phyloP scores from a whole-genome alignment of 148 eudicot species.

The Diospyros lotus region DNA sequence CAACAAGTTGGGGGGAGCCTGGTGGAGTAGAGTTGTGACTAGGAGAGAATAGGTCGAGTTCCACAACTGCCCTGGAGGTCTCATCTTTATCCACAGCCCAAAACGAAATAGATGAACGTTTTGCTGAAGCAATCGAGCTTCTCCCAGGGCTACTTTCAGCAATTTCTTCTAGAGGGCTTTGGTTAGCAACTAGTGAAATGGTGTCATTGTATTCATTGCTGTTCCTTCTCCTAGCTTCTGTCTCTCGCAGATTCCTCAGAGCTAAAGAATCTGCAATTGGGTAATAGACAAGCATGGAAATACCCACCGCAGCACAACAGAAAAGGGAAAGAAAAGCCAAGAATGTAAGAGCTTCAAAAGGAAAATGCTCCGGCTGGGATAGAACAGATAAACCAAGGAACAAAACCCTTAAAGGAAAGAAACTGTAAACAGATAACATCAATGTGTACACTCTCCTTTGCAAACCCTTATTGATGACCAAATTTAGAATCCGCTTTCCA shows the following conservation, averaged over 20 bases:
- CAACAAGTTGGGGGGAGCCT: slow-evolving; percentile 37
- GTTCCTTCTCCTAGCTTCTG: slow-evolving; percentile 51
- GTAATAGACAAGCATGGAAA: slow-evolving; percentile 71
- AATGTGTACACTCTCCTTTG: slow-evolving; percentile 78
- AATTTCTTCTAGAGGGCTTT: slow-evolving; percentile 44
- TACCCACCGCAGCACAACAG: slow-evolving; percentile 58
- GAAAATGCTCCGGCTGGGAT: slow-evolving; percentile 45
- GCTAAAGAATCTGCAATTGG: slow-evolving; percentile 90
- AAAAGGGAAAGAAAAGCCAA: slow-evolving; percentile 74
- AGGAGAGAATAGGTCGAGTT: slow-evolving; percentile 59
- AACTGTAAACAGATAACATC: slow-evolving; percentile 50
- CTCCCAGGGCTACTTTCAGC: slow-evolving; percentile 42
- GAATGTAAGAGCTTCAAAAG: slow-evolving; percentile 71
- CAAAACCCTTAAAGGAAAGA: slow-evolving; percentile 68
- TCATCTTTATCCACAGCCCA: slow-evolving; percentile 61
- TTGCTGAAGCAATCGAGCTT: slow-evolving; percentile 48
- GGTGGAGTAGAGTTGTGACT: slow-evolving; percentile 38
- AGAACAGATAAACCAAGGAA: slow-evolving; percentile 85
- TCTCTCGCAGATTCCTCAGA: slow-evolving; percentile 55
- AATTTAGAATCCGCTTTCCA: slow-evolving; percentile 65
- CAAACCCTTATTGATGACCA: slow-evolving; percentile 86
- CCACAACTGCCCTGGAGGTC: slow-evolving; percentile 54
- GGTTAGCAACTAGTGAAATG: slow-evolving; percentile 63
- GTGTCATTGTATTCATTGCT: slow-evolving; percentile 47
- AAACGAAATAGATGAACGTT: slow-evolving; percentile 82